A percentile compares a stretch with the other conserved stretches of the same genome.
Evolutionary conservation across 441 rosid genomes (phyloP).

Genomic region (Sinapis alba): DNA sequence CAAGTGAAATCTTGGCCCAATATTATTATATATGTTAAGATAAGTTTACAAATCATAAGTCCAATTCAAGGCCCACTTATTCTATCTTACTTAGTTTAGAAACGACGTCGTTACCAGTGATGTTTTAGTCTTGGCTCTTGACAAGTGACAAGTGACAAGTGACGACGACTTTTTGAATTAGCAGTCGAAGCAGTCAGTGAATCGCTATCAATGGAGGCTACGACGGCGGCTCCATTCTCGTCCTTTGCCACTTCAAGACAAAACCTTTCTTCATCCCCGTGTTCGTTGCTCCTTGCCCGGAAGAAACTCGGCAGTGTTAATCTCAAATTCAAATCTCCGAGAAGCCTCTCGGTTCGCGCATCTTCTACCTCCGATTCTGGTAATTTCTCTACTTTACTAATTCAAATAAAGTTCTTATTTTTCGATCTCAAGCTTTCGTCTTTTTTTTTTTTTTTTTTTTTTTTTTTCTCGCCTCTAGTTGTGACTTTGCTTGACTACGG

Average conservation of each 20-base stretch:
- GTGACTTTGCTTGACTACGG: slow-evolving; percentile 96
- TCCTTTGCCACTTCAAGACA: slow-evolving; percentile 14
- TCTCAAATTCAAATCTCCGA: slow-evolving; percentile 45
- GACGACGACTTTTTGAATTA: slow-evolving; percentile 14
- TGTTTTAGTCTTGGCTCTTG: neutral
- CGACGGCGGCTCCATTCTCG: slow-evolving; percentile 33
- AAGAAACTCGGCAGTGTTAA: slow-evolving; percentile 34
- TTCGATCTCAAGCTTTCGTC: neutral
- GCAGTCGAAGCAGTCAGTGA: slow-evolving; percentile 19
- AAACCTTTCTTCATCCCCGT: slow-evolving; percentile 31
- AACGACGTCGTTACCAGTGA: neutral
- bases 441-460: neutral
- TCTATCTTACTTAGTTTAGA: neutral
- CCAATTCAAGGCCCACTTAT: slow-evolving; percentile 3
- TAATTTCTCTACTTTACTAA: neutral
- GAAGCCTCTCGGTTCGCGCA: slow-evolving; percentile 50
- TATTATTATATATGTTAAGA: neutral
- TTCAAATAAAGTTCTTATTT: neutral
- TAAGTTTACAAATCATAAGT: neutral
- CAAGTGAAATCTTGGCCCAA: neutral
- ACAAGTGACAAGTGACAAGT: neutral
- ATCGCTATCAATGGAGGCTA: slow-evolving; percentile 36
- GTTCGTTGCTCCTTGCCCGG: slow-evolving; percentile 21
- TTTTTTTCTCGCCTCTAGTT: slow-evolving; percentile 26
- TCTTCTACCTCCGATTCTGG: slow-evolving; percentile 57